phyloP scores from a whole-genome alignment of 768 basidiomycete species.

The Psilocybe cubensis region DNA sequence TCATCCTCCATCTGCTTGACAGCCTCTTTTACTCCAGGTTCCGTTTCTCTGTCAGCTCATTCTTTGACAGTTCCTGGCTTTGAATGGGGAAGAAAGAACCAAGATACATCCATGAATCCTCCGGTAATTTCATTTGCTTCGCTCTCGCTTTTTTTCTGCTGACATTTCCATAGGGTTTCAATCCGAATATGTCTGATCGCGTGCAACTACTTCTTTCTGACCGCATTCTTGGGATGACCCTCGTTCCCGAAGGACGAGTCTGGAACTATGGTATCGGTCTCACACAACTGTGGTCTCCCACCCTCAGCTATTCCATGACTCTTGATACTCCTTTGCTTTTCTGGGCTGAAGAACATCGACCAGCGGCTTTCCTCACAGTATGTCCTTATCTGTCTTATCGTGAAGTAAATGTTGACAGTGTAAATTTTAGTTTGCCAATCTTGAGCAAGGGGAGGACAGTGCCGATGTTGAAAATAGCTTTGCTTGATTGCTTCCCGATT shows the following conservation, averaged over 20 bases:
- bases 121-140: slow-evolving; percentile 42
- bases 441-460: slow-evolving; percentile 90
- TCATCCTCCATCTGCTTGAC: slow-evolving; percentile 93
- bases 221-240: slow-evolving; percentile 92
- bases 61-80: slow-evolving; percentile 90
- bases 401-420: slow-evolving; percentile 1
- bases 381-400: slow-evolving; percentile 32
- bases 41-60: slow-evolving; percentile 94
- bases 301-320: slow-evolving; percentile 77
- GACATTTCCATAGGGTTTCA: slow-evolving; percentile 69
- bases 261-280: slow-evolving; percentile 98
- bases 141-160: slow-evolving; percentile 2
- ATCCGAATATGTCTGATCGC: slow-evolving; percentile 98
- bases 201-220: slow-evolving; percentile 94
- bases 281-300: slow-evolving; percentile 89
- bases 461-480: slow-evolving; percentile 97
- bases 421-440: slow-evolving; percentile 73
- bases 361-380: slow-evolving; percentile 91
- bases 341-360: slow-evolving; percentile 96
- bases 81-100: slow-evolving; percentile 97
- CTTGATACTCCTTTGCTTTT: slow-evolving; percentile 93
- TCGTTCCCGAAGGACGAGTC: slow-evolving; percentile 91
- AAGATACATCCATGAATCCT: slow-evolving; percentile 83
- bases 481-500: slow-evolving; percentile 51
- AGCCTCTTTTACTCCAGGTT: slow-evolving; percentile 96